Evolutionary conservation across 441 rosid species (phyloP).

Genomic region (Macaranga tanarius): DNA sequence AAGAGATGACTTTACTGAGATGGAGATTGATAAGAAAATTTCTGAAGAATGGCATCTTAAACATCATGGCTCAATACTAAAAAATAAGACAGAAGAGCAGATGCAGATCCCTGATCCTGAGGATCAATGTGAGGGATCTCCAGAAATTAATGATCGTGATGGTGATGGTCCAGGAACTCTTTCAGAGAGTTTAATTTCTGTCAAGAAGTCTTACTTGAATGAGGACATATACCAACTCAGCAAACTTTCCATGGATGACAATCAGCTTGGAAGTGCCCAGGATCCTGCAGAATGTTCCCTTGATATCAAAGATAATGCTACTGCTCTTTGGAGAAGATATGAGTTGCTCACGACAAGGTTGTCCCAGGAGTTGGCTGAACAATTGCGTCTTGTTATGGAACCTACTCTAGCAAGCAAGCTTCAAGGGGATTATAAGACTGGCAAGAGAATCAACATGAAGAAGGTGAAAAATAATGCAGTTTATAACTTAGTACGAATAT

Average conservation of each 20-base stretch:
- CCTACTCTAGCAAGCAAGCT: slow-evolving; percentile 96
- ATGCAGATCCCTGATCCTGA: slow-evolving; percentile 41
- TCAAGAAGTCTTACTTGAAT: slow-evolving; percentile 46
- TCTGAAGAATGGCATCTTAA: slow-evolving; percentile 43
- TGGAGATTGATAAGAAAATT: slow-evolving; percentile 62
- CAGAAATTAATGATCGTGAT: slow-evolving; percentile 31
- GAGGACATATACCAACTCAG: slow-evolving; percentile 45
- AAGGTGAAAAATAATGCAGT: slow-evolving; percentile 43
- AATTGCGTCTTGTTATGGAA: slow-evolving; percentile 90
- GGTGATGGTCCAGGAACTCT: slow-evolving; percentile 37
- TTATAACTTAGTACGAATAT: background rate
- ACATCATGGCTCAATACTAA: slow-evolving; percentile 35
- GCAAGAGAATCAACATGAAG: slow-evolving; percentile 98
- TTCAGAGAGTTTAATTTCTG: slow-evolving; percentile 56
- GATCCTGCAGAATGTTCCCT: slow-evolving; percentile 49
- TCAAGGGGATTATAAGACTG: slow-evolving; percentile 95
- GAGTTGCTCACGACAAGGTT: slow-evolving; percentile 73
- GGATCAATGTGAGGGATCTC: slow-evolving; percentile 32
- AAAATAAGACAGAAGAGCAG: slow-evolving; percentile 45
- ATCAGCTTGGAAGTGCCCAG: slow-evolving; percentile 40
- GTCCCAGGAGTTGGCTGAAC: slow-evolving; percentile 97
- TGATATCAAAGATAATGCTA: slow-evolving; percentile 45
- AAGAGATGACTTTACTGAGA: slow-evolving; percentile 46
- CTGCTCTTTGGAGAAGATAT: slow-evolving; percentile 77
- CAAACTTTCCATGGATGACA: slow-evolving; percentile 48